phyloP scores from a whole-genome alignment of 768 basidiomycete species.

The Phlegmacium glaucopus region DNA sequence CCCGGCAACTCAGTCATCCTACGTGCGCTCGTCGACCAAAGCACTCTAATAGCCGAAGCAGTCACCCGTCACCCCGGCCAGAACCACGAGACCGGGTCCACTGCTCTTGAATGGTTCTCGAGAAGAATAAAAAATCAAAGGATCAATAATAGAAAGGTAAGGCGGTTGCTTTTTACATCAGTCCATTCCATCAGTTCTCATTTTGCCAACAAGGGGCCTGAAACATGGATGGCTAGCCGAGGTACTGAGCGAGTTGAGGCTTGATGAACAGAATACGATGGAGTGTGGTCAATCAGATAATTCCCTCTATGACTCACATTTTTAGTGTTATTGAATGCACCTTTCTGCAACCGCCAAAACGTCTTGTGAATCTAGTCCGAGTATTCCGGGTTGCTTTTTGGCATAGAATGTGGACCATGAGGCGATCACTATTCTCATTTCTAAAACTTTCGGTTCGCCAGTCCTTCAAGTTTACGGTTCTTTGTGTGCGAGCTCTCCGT shows the following conservation, averaged over 20 bases:
- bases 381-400: too few relatives aligned
- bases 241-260: constrained; percentile 36
- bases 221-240: constrained; percentile 45
- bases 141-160: constrained; percentile 39
- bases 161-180: constrained; percentile 7
- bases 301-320: too few relatives aligned
- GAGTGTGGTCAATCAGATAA: too few relatives aligned
- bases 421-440: too few relatives aligned
- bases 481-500: too few relatives aligned
- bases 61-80: constrained; percentile 34
- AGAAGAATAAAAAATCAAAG: constrained; percentile 40
- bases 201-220: constrained; percentile 31
- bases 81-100: constrained; percentile 33
- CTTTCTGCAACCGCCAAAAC: too few relatives aligned
- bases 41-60: constrained; percentile 47
- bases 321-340: too few relatives aligned
- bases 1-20: constrained; percentile 58
- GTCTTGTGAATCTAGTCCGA: too few relatives aligned
- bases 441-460: too few relatives aligned
- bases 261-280: background rate
- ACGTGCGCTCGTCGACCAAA: constrained; percentile 49
- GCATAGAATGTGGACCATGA: too few relatives aligned
- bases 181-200: background rate
- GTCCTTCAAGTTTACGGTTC: too few relatives aligned
- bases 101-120: constrained; percentile 41